Conservation (phyloP, 768 basidiomycete genomes). For the Auriscalpium orientale region DNA sequence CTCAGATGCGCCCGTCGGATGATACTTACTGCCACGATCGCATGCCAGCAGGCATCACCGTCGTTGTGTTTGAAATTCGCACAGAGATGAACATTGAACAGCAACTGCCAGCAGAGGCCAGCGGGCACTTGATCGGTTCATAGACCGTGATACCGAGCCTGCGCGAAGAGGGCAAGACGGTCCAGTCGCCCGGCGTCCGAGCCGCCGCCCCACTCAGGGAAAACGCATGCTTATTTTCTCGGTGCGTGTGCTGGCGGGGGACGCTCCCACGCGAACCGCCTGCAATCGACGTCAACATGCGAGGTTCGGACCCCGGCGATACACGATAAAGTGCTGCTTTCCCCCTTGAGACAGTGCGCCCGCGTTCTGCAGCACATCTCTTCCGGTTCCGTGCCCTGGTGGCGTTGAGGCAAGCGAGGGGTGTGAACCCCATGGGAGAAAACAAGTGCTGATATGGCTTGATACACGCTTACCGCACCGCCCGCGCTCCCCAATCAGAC, state of each 20-base stretch:
- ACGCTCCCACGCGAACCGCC: background rate
- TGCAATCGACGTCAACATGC: background rate
- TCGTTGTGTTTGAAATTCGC: no score
- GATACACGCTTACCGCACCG: background rate
- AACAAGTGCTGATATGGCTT: background rate
- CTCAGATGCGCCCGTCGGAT: no score
- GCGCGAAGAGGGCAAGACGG: background rate
- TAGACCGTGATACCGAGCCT: no score
- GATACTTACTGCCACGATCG: no score
- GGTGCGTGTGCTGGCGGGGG: background rate
- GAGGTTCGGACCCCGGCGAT: background rate
- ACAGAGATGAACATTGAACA: no score
- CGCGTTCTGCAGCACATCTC: background rate
- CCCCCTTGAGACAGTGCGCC: background rate
- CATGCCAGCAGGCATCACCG: no score
- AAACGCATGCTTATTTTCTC: conserved; percentile 1
- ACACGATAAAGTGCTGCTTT: background rate
- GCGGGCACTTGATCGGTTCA: no score
- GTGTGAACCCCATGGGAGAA: background rate
- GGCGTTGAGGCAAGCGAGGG: background rate
- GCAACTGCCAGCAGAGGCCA: no score
- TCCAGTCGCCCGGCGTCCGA: background rate
- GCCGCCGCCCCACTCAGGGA: background rate
- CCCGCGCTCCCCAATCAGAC: no score
- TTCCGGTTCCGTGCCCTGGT: background rate